phyloP scores from a whole-genome alignment of 2,329 filamentous ascomycete species.

The Knufia fluminis region DNA sequence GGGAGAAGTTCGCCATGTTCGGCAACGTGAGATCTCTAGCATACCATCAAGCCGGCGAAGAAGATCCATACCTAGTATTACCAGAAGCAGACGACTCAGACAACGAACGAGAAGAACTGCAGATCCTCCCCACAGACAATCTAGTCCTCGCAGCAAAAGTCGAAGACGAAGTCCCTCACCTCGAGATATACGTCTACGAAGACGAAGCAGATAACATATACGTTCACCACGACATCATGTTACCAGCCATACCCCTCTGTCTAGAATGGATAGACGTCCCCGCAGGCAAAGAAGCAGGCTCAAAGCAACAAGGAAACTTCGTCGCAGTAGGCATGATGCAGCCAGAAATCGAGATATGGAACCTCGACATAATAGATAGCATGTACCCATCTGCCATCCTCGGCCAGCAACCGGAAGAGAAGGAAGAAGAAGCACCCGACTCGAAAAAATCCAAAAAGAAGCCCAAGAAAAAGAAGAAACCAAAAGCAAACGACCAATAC shows the following conservation, averaged over 20 bases:
- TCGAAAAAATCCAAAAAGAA: constrained; percentile 29
- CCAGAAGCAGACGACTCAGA: constrained; percentile 58
- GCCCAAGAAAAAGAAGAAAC: constrained; percentile 85
- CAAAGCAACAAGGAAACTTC: constrained; percentile 70
- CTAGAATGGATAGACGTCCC: constrained; percentile 92
- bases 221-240: constrained; percentile 98
- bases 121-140: constrained; percentile 88
- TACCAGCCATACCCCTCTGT: constrained; percentile 89
- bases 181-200: constrained; percentile 97
- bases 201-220: constrained; percentile 93
- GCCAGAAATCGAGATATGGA: constrained; percentile 97
- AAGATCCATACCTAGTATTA: constrained; percentile 94
- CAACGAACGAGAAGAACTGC: constrained; percentile 85
- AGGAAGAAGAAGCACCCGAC: constrained; percentile 32
- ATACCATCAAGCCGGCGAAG: constrained; percentile 88
- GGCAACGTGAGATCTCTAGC: constrained; percentile 88
- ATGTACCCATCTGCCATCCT: constrained; percentile 98
- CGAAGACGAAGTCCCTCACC: constrained; percentile 91
- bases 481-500: constrained; percentile 76
- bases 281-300: constrained; percentile 62
- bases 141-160: constrained; percentile 85
- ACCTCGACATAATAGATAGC: constrained; percentile 88
- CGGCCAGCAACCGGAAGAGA: constrained; percentile 55
- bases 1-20: constrained; percentile 78
- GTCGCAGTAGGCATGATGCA: constrained; percentile 96